Evolutionary conservation across 176 grass and related monocot genomes (phyloP), one percentile per base, ranked within the genome.

Genomic region (Raddia guianensis): DNA sequence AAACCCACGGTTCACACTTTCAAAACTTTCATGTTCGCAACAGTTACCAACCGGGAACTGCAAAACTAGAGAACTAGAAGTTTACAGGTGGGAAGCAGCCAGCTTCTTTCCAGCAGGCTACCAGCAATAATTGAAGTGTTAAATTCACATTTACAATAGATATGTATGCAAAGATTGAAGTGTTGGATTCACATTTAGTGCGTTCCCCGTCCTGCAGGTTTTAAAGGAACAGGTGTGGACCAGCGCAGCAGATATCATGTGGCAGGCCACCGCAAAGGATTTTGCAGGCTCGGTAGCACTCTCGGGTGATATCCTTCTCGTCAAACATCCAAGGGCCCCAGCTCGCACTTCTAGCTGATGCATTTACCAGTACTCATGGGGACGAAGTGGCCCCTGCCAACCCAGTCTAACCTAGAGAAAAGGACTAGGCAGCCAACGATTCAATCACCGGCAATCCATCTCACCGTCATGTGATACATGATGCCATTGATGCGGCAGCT

Each of bases 61-160:
- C 20, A 34, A 63, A 35, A 8, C 58, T 49, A 4, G 9, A 50
- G 58, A 49, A 49, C 74, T 63, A 21, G 6, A 32, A 11, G 43
- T 48, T 8, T 11, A 62, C 13, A 2, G 14, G 33, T 50, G 21
- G 18, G 45, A 77, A 50, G 15, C 10, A 11, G 45, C 10, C 75
- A 56, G 75, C 15, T 77, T 62, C 74, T 59, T 44, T 62, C 74
- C 75, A 64, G 18, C 21, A 77, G 45, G 59, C 64, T 51, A 5
- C 45, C 75, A 65, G 56, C 8, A 59, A 8, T 21, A 21, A 54
- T 54, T 18, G 1, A 54, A 54, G 52, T 54, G 52, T 54, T 54
- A 54, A 54, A 54, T 54, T 18, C 52, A 54, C 52, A 16, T 54
- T 54, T 54, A 18, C 52, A 54, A 54, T 18, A 54, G 5, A 68